Evolutionary conservation across 164 flowering plant species (phyloP).

Genomic region (Pachysandra terminalis): DNA sequence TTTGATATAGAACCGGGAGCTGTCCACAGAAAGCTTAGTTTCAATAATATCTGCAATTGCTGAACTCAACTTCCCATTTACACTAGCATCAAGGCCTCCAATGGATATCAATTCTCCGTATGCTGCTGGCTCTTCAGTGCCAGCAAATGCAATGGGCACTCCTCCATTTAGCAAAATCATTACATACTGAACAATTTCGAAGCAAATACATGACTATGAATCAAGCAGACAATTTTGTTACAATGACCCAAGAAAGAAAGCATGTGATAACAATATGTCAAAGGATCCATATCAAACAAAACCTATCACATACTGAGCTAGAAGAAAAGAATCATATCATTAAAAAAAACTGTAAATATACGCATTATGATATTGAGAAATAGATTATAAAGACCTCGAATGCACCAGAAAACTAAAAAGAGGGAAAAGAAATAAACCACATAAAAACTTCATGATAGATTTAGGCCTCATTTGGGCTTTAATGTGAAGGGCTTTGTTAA

Average conservation of each 20-base stretch:
- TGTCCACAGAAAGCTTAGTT: conserved; percentile 71
- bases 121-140: conserved; percentile 92
- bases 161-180: conserved; percentile 87
- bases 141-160: conserved; percentile 85
- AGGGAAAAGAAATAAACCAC: no score
- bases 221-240: neutral
- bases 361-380: no score
- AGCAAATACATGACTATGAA: neutral
- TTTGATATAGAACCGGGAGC: conserved; percentile 80
- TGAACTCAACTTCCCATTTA: conserved; percentile 80
- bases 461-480: no score
- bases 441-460: no score
- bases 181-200: conserved; percentile 56
- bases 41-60: conserved; percentile 85
- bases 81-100: conserved; percentile 76
- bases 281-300: neutral
- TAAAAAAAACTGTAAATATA: no score
- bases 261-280: neutral
- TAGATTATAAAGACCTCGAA: neutral
- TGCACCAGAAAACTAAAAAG: no score
- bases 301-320: neutral
- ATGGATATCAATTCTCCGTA: conserved; percentile 86
- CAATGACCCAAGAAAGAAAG: neutral
- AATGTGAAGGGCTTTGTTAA: no score
- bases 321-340: neutral